Evolutionary conservation across 441 rosid genomes (phyloP).

Genomic region (Gossypium schwendimanii): DNA sequence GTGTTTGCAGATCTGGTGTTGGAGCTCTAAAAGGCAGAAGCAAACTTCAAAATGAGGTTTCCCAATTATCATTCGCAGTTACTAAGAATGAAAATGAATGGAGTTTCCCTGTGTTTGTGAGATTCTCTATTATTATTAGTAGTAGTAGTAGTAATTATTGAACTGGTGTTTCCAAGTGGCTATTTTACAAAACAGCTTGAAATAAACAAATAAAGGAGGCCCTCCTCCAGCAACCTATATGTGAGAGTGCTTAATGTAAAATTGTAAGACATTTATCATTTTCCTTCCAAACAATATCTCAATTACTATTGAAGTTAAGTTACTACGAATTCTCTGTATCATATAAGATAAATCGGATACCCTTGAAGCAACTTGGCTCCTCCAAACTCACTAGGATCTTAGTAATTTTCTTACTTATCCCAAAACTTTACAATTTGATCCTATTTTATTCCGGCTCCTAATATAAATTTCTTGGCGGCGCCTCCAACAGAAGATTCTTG

Average conservation of each 20-base stretch:
- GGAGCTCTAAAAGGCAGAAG: slow-evolving; percentile 50
- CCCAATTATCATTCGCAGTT: background rate
- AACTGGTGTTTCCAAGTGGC: slow-evolving; percentile 21
- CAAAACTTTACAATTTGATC: background rate
- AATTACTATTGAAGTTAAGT: background rate
- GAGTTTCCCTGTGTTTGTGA: slow-evolving; percentile 15
- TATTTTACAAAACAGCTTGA: slow-evolving; percentile 16
- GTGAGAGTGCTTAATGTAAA: slow-evolving; percentile 16
- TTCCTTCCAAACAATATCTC: slow-evolving; percentile 3
- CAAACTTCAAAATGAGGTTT: slow-evolving; percentile 2
- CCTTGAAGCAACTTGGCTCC: background rate
- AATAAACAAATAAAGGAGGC: slow-evolving; percentile 22
- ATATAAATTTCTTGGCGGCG: background rate
- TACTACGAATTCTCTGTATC: background rate
- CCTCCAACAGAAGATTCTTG: too few species aligned
- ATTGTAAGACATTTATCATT: slow-evolving; percentile 9
- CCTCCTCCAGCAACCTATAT: slow-evolving; percentile 18
- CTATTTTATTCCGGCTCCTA: background rate
- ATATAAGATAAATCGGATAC: background rate
- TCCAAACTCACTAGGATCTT: background rate
- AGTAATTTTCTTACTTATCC: background rate
- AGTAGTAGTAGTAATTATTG: background rate
- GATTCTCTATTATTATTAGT: background rate
- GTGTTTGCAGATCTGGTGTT: slow-evolving; percentile 53
- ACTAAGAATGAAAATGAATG: background rate